phyloP scores from a whole-genome alignment of 106 monocot species.

The Apostasia shenzhenica region DNA sequence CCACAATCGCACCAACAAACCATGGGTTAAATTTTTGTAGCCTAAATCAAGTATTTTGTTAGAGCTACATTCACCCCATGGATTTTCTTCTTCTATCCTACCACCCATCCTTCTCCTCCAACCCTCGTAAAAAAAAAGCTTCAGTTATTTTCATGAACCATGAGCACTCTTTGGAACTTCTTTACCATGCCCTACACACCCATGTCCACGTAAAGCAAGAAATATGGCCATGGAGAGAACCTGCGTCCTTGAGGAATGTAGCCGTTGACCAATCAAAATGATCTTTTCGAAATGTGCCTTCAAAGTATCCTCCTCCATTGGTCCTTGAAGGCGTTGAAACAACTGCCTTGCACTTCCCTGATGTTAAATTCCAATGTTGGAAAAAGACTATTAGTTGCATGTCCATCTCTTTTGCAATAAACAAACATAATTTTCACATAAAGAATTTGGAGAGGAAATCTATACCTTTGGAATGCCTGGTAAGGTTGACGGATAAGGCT shows the following conservation, averaged over 20 bases:
- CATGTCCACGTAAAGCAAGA: not conserved
- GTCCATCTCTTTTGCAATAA: not conserved
- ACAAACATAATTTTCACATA: not conserved
- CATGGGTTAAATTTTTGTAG: too few relatives aligned
- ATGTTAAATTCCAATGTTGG: conserved; percentile 7
- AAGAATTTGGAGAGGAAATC: not conserved
- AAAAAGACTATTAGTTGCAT: not conserved
- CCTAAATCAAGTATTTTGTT: too few relatives aligned
- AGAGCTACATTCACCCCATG: too few relatives aligned
- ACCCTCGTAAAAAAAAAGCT: too few relatives aligned
- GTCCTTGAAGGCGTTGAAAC: conserved; percentile 90
- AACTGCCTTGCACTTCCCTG: conserved; percentile 95
- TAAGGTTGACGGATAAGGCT: conserved; percentile 78
- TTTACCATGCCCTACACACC: not conserved
- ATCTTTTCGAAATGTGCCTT: conserved; percentile 93
- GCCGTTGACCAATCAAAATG: conserved; percentile 55
- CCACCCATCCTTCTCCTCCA: too few relatives aligned
- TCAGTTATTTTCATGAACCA: too few relatives aligned
- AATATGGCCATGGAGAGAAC: conserved; percentile 15
- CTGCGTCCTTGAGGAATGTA: conserved; percentile 53
- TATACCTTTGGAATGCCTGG: conserved; percentile 97
- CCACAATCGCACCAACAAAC: too few relatives aligned
- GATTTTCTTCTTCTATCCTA: too few relatives aligned
- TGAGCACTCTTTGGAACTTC: too few relatives aligned
- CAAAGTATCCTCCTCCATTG: conserved; percentile 88